These are phyloP conservation scores for Coix lacrymajobi DNA, from an alignment of 176 grass and related monocot species.

Conservation along the genomic window DNA sequence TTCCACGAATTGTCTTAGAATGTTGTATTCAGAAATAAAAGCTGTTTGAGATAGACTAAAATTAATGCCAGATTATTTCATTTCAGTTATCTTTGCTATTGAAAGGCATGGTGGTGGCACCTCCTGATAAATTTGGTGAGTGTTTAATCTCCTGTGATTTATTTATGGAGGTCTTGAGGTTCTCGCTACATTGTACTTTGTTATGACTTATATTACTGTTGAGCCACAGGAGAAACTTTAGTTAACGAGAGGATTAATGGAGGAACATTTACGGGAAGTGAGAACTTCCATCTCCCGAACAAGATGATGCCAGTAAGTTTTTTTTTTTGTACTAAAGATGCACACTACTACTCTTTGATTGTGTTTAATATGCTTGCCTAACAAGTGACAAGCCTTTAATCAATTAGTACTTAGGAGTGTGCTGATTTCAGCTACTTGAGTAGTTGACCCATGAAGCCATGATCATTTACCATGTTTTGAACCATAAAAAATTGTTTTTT, in stretches of 20 bases:
- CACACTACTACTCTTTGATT: not conserved
- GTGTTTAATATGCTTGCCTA: not conserved
- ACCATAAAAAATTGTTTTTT: not conserved
- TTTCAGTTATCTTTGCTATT: slow-evolving; percentile 94
- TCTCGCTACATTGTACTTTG: slow-evolving; percentile 19
- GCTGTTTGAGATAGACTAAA: slow-evolving; percentile 17
- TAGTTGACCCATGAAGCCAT: not conserved
- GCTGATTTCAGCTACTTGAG: not conserved
- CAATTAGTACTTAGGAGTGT: not conserved
- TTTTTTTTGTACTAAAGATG: not conserved
- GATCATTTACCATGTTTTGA: not conserved
- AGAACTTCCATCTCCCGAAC: slow-evolving; percentile 78
- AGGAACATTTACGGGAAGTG: slow-evolving; percentile 83
- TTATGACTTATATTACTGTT: slow-evolving; percentile 22
- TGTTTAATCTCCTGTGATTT: slow-evolving; percentile 23
- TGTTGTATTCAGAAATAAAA: slow-evolving; percentile 12
- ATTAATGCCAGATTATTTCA: not conserved
- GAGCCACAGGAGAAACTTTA: slow-evolving; percentile 69
- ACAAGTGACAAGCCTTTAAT: not conserved
- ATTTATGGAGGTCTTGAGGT: slow-evolving; percentile 13
- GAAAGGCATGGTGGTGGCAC: slow-evolving; percentile 95
- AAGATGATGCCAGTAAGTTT: slow-evolving; percentile 93
- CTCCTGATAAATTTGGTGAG: slow-evolving; percentile 95
- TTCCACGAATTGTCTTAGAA: not conserved
- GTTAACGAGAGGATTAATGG: slow-evolving; percentile 74